These are phyloP conservation scores for Madurella mycetomatis DNA, from an alignment of 2,329 filamentous ascomycete genomes.

Conservation along the genomic window DNA sequence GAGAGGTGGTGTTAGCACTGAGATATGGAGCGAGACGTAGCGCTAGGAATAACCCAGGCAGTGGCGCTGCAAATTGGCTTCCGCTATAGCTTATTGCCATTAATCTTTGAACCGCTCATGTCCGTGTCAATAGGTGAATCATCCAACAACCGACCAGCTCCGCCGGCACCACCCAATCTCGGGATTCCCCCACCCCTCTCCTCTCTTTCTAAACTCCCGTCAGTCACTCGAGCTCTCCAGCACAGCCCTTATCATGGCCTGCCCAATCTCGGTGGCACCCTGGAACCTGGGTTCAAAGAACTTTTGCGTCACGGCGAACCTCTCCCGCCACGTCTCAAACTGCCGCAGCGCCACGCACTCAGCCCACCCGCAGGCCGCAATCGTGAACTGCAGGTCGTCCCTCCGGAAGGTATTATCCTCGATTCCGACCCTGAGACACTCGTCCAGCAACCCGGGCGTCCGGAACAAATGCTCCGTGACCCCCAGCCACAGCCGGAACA, in stretches of 20 bases:
- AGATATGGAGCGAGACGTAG: no score
- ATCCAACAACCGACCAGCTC: not conserved
- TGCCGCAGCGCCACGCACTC: slow-evolving; percentile 88
- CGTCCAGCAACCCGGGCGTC: slow-evolving; percentile 72
- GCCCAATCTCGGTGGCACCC: slow-evolving; percentile 81
- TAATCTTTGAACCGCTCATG: no score
- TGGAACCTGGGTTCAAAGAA: slow-evolving; percentile 91
- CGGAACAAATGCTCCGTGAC: slow-evolving; percentile 97
- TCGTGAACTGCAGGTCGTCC: slow-evolving; percentile 96
- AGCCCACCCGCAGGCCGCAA: slow-evolving; percentile 92
- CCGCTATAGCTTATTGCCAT: no score
- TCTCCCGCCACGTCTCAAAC: slow-evolving; percentile 87
- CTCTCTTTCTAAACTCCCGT: not conserved
- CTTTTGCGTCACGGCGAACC: slow-evolving; percentile 82
- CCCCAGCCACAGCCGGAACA: slow-evolving; percentile 93
- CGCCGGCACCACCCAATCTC: no score
- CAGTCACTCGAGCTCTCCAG: slow-evolving; percentile 66
- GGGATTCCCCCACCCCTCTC: no score
- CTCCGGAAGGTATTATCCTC: slow-evolving; percentile 89
- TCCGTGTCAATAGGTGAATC: no score
- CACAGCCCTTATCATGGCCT: slow-evolving; percentile 96
- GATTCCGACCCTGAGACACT: slow-evolving; percentile 79
- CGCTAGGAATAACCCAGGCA: no score
- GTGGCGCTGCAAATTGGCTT: no score
- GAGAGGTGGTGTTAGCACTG: no score